phyloP scores from a whole-genome alignment of 495 filamentous ascomycete genomes.

The Glutinoglossum americanum region DNA sequence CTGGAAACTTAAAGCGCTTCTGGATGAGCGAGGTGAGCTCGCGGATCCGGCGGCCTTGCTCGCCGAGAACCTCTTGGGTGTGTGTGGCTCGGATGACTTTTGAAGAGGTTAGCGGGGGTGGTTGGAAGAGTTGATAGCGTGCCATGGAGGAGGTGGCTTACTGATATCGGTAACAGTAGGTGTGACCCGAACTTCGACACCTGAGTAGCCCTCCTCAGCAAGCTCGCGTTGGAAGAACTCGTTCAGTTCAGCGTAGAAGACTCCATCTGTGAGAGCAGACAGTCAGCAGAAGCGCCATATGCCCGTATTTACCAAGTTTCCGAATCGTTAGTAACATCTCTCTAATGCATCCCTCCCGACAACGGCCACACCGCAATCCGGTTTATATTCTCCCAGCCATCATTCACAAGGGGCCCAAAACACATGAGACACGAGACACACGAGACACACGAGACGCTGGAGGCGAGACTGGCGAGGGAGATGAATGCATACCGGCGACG shows the following conservation, averaged over 20 bases:
- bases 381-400: background rate
- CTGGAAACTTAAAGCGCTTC: conserved; percentile 99
- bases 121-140: background rate
- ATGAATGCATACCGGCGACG: conserved; percentile 39
- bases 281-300: background rate
- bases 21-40: conserved; percentile 99
- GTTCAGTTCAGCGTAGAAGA: conserved; percentile 99
- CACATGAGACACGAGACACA: too few relatives aligned
- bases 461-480: background rate
- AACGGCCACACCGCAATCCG: background rate
- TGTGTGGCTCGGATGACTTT: conserved; percentile 94
- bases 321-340: background rate
- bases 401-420: background rate
- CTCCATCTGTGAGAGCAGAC: conserved; percentile 40
- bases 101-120: background rate
- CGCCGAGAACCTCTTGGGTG: conserved; percentile 98
- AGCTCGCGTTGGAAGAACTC: conserved; percentile 99
- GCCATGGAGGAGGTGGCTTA: conserved; percentile 19
- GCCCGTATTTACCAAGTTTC: background rate
- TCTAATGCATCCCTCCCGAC: background rate
- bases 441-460: background rate
- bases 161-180: conserved; percentile 99
- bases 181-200: conserved; percentile 98
- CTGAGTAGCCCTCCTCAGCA: conserved; percentile 98
- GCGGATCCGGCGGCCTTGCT: conserved; percentile 98